Base-by-base conservation (phyloP, 805 yeast genomes). In the Saturnispora mendoncae region DNA sequence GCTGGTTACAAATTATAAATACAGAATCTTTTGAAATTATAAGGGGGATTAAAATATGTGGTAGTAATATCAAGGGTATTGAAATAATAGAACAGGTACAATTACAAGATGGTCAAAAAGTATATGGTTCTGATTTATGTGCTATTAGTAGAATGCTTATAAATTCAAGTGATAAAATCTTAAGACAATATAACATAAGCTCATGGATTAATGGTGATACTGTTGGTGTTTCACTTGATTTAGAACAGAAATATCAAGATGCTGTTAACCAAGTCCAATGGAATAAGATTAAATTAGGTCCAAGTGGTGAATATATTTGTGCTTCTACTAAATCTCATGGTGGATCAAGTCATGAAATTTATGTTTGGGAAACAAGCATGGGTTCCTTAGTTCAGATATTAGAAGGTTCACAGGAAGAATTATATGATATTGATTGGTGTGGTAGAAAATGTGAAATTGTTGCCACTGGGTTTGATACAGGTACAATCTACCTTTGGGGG, bases 381-480 rank as follows among this genome's bases (percentile, higher is more conserved):
- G 97, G 96, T 0, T 77, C 94, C n/a, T 64, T 88, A 42, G 82
- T 86, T 17, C 46, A 90, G 61, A 90, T 87, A 37, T 65, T 86
- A 26, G 96, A 88, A 59, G 95, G 96, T 0, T 84, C 95, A 5
- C 80, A 79, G 49, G 96, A 88, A 51, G 96, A 88, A 54, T 66
- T 88, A 46, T 74, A 82, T 38, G 90, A 80, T 41, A 84, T 87
- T 28, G 88, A 80, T 51, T 88, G 96, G 95, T 85, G 88, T 57
- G 78, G 75, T 44, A 66, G 75, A 38, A 68, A 75, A 41, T 85
- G 95, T 58, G 65, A 74, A 46, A 76, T 90, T 26, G 82, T 81
- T 8, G 82, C 94, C 14, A 83, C 84, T 23, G 96, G 97, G 0
- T 64, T 84, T 41, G 97, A 88, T 54, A 68, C 84, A 25, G 97